Evolutionary conservation across 306 rosid genomes (phyloP).

Genomic region (Dalbergia cochinchinensis): DNA sequence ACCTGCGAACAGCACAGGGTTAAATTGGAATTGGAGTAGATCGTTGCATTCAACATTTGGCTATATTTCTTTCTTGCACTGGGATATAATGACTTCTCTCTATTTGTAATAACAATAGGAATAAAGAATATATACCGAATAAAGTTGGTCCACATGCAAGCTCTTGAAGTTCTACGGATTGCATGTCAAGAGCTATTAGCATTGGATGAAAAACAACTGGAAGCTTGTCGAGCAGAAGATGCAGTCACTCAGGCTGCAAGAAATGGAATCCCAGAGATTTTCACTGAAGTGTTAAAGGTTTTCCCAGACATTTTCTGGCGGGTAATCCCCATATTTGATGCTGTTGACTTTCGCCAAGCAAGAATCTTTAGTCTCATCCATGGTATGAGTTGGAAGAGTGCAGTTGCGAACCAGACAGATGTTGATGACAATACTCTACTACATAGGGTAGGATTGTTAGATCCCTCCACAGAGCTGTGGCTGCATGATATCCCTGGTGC

Average conservation of each 20-base stretch:
- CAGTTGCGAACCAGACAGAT: no score
- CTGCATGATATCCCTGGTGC: no score
- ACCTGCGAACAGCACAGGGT: no score
- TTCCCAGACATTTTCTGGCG: background rate
- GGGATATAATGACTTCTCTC: background rate
- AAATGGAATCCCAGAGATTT: background rate
- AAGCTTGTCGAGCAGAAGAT: fast-evolving
- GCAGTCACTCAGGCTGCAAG: background rate
- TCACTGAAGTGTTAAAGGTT: background rate
- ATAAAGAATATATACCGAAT: background rate
- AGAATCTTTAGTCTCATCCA: constrained; percentile 11
- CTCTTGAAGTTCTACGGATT: background rate
- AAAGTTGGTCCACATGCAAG: background rate
- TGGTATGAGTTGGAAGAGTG: background rate
- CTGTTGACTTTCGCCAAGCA: background rate
- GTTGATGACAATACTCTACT: no score
- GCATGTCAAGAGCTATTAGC: background rate
- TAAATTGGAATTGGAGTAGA: no score
- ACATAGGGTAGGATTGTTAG: no score
- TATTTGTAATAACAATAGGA: background rate
- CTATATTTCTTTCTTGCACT: background rate
- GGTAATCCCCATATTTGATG: background rate
- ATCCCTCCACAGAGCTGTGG: no score
- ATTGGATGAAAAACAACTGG: fast-evolving
- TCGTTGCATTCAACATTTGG: no score